phyloP scores from a whole-genome alignment of 805 yeast genomes.

The Candida sakaeoensis region DNA sequence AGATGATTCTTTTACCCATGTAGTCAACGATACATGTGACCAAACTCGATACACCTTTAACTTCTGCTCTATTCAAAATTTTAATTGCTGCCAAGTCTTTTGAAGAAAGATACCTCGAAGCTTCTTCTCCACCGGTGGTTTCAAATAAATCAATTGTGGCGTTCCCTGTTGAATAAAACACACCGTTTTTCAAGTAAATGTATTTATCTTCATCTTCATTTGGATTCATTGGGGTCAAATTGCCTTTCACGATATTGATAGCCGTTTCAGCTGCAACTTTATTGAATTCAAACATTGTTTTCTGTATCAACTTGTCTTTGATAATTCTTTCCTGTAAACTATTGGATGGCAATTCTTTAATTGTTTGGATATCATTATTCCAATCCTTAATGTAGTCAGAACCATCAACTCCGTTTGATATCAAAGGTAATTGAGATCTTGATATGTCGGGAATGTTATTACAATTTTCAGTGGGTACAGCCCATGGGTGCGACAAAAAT shows the following conservation, averaged over 20 bases:
- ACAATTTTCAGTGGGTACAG: conserved; percentile 33
- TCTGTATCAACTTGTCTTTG: conserved; percentile 71
- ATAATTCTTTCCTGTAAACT: conserved; percentile 63
- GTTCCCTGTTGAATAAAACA: conserved; percentile 78
- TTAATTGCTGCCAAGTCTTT: conserved; percentile 77
- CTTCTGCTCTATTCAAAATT: conserved; percentile 62
- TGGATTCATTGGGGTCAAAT: conserved; percentile 77
- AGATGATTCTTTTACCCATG: conserved; percentile 81
- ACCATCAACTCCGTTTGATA: conserved; percentile 57
- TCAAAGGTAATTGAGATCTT: conserved; percentile 53
- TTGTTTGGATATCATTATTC: conserved; percentile 86
- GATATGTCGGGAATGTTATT: conserved; percentile 50
- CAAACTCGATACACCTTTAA: conserved; percentile 61
- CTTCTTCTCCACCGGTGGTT: conserved; percentile 73
- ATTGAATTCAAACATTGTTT: conserved; percentile 72
- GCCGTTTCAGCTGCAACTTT: conserved; percentile 77
- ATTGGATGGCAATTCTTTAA: conserved; percentile 63
- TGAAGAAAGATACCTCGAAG: conserved; percentile 73
- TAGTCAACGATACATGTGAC: conserved; percentile 86
- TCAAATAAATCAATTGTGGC: conserved; percentile 61
- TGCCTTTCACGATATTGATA: conserved; percentile 67
- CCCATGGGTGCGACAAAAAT: conserved; percentile 74
- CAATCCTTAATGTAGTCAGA: conserved; percentile 66
- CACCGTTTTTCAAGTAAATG: conserved; percentile 74
- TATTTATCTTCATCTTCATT: conserved; percentile 57